Conservation (phyloP, 2,329 filamentous ascomycete species). For the Monilinia fructigena region DNA sequence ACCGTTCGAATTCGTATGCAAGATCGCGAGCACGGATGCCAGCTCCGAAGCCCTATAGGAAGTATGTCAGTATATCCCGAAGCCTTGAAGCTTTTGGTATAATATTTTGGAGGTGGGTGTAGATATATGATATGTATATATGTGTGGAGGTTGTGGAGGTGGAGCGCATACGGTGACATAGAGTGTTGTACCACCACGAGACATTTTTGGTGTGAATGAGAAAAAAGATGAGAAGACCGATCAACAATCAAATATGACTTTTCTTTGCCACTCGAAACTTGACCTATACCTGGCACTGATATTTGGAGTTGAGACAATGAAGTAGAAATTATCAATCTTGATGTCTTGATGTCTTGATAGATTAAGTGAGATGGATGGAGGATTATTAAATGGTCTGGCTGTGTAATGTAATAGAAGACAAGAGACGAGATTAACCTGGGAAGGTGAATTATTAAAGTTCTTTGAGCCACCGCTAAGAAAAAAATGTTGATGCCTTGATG, state of each 20-base stretch:
- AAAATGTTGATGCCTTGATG: not conserved
- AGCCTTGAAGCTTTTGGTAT: constrained; percentile 2
- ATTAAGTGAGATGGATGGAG: not conserved
- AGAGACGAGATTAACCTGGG: not conserved
- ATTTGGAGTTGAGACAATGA: not conserved
- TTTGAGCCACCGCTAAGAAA: not conserved
- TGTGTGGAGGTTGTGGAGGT: constrained; percentile 12
- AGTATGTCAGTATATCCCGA: constrained; percentile 23
- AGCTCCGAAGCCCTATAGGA: constrained; percentile 78
- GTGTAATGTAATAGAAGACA: constrained; percentile 3
- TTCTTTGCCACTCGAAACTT: constrained; percentile 12
- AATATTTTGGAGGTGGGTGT: constrained; percentile 16
- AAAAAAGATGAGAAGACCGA: constrained; percentile 12
- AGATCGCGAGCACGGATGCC: constrained; percentile 98
- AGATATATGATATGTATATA: constrained; percentile 25
- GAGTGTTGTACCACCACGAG: constrained; percentile 88
- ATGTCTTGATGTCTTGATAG: not conserved
- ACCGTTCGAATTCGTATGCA: constrained; percentile 99
- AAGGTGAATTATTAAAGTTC: constrained; percentile 3
- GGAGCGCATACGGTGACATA: constrained; percentile 69
- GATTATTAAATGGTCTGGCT: not conserved
- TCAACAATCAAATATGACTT: not conserved
- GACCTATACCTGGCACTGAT: not conserved
- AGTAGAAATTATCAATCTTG: not conserved
- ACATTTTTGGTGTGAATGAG: constrained; percentile 57